Base-by-base conservation (phyloP, 1,284 basidiomycete species). In the Leucoagaricus sp. region DNA sequence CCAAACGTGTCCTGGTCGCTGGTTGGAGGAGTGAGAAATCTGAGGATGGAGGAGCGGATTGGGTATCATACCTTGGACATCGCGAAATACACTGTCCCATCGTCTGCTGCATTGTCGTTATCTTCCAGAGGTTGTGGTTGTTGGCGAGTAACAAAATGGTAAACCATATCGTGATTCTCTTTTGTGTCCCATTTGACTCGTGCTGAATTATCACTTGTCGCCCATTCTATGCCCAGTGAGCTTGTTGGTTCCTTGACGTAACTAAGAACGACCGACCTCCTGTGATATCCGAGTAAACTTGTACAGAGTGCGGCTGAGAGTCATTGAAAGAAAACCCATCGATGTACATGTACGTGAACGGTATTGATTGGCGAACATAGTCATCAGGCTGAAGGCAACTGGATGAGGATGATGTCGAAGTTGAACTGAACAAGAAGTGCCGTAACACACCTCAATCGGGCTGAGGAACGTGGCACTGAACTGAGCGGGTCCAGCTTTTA, bases 1-100 rank as follows among this genome's bases (percentile, higher is more conserved):
- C 67, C 77, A 87, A 7, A 85, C 86, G 1, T 79, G 75, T 4
- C 73, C 72, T 2, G 67, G 65, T 10, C 72, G 70, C 83, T 85
- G 15, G 4, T 1, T 29, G 12, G 7, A 23, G 17, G 6, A 34
- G 13, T 23, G 25, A 33, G 1, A 25, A 13, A 1, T 5, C 28
- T 6, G 4, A 3, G 10, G n/a, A 25, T 6, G 38, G 25, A 23
- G 25, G 17, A 38, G 10, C 2, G 12, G 12, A 31, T 10, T 1
- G 5, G 13, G 5, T 4, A 29, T n/a, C 15, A 10, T 4, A 46
- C 29, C 19, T 33, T 46, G 7, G 31, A 19, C 13, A 34, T 46
- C 19, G 51, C 21, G 25, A 38, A 54, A 28, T 54, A 54, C 26
- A 5, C 52, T 19, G 19, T 19, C 5, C 21, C 13, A 29, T 54